Base-by-base conservation (phyloP, 805 yeast species). In the Zygoascus ofunaensis region DNA sequence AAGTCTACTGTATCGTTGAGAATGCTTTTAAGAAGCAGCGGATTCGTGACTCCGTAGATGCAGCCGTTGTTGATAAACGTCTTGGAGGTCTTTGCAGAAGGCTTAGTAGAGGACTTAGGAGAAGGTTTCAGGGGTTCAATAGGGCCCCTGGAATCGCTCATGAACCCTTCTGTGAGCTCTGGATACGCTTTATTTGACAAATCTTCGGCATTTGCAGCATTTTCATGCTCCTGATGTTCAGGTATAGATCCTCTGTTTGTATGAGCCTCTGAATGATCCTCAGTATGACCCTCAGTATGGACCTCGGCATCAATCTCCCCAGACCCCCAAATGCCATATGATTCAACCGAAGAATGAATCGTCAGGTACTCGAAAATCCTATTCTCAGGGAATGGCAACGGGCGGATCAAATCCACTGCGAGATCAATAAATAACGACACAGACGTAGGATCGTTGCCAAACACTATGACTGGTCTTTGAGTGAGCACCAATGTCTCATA, bases 351-450 rank as follows among this genome's bases (percentile, higher is more conserved):
- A 17, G 58, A 47, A 36, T 56, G 59, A 30, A 55, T 54, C 3
- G 59, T 56, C 7, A 55, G 51, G 35, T 56, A 56, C 19, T 56
- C 60, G 15, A 51, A 43, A 23, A 53, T 44, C 10, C 44, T 48
- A 21, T 39, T 40, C 4, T 34, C 23, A 19, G 48, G 36, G 24
- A 46, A 47, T 3, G 45, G 47, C 14, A 55, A 24, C 20, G 60
- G 60, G 17, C 47, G 17, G 15, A 56, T 47, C 22, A 56, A 49
- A 39, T 52, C 56, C 8, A 51, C 10, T 7, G 33, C 41, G 3
- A 37, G 41, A 15, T 37, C 41, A n/a, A 37, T 37, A 26, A 37
- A 37, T 23, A 26, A n/a, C 14, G 33, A 23, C 30, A 37, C 41
- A 7, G 33, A 8, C 14, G 15, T 24, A 15, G 41, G 41, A 15